Evolutionary conservation across 805 yeast species (phyloP).

Genomic region (Clavispora asparagi): DNA sequence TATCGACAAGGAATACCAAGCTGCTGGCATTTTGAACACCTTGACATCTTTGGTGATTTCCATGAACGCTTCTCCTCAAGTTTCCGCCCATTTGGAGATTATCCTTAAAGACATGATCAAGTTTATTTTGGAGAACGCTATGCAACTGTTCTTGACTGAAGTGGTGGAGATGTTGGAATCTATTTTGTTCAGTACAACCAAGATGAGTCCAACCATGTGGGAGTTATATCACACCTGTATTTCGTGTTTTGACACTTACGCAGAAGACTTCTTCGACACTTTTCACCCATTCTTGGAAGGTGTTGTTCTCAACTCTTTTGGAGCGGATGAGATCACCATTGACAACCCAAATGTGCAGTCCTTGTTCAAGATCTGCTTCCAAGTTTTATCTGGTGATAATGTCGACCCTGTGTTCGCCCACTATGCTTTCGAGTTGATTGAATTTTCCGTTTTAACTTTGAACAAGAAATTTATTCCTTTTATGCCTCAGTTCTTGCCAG

Average conservation of each 20-base stretch:
- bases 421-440: constrained; percentile 34
- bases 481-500: constrained; percentile 27
- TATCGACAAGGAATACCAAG: constrained; percentile 40
- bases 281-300: constrained; percentile 55
- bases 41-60: constrained; percentile 39
- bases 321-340: constrained; percentile 26
- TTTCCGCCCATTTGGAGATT: constrained; percentile 29
- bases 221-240: constrained; percentile 42
- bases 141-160: constrained; percentile 34
- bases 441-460: constrained; percentile 29
- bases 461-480: constrained; percentile 26
- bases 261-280: constrained; percentile 52
- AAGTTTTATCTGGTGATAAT: constrained; percentile 25
- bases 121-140: constrained; percentile 34
- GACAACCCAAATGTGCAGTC: constrained; percentile 36
- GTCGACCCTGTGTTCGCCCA: constrained; percentile 39
- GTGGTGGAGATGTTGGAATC: constrained; percentile 48
- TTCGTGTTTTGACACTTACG: constrained; percentile 54
- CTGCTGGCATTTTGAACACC: constrained; percentile 38
- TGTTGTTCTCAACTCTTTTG: constrained; percentile 48
- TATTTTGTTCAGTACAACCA: constrained; percentile 46
- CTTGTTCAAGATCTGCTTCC: constrained; percentile 32
- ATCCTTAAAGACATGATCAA: constrained; percentile 29
- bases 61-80: constrained; percentile 37
- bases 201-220: constrained; percentile 51